Evolutionary conservation across 2,329 filamentous ascomycete species (phyloP).

Genomic region (Thielaviopsis musarum): DNA sequence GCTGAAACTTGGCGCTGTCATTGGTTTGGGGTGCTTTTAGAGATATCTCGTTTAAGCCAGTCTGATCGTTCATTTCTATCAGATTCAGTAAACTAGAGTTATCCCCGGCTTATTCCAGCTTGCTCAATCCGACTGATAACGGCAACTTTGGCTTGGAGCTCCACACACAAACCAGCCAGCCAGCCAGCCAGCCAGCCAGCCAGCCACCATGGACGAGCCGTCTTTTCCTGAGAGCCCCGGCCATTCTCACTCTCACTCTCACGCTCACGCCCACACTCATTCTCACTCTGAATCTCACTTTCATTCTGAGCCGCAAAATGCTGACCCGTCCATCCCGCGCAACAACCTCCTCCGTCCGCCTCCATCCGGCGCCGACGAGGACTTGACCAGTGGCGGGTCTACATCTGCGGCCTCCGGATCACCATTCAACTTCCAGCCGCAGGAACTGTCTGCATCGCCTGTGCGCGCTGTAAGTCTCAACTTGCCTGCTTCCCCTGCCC

Average conservation of each 20-base stretch:
- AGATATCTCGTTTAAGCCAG: no score
- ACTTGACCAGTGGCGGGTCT: conserved; percentile 9
- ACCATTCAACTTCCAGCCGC: conserved; percentile 91
- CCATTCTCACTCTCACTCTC: conserved; percentile 1
- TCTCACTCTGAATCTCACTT: neutral
- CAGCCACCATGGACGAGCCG: conserved; percentile 5
- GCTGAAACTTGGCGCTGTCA: no score
- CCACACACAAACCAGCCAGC: no score
- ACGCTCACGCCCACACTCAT: neutral
- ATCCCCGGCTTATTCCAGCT: no score
- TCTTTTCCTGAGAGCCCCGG: neutral
- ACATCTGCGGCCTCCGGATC: conserved; percentile 24
- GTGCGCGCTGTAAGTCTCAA: conserved; percentile 51
- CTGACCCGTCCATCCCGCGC: neutral
- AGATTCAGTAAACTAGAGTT: no score
- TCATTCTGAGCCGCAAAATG: neutral
- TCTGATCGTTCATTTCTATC: no score
- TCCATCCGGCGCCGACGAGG: neutral
- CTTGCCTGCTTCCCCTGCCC: neutral
- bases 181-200: no score
- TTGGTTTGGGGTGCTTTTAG: no score
- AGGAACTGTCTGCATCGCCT: conserved; percentile 55
- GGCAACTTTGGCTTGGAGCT: no score
- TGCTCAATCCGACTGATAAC: no score
- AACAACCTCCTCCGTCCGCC: conserved; percentile 15